Conservation (phyloP, 352 stramenopile species). For the Pythium sp. region DNA sequence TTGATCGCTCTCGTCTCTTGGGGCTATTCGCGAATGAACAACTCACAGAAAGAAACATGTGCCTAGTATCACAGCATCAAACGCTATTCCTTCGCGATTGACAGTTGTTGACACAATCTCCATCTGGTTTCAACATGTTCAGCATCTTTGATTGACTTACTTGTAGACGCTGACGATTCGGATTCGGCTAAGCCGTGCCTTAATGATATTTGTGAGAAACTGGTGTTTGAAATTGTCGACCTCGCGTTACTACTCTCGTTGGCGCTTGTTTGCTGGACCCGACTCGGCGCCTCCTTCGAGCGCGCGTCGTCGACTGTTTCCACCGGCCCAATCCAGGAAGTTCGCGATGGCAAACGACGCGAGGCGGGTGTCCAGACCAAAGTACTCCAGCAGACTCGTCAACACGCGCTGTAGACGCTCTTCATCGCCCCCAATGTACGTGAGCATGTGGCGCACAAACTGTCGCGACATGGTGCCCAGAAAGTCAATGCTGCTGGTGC, state of each 20-base stretch:
- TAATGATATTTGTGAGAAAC: not conserved
- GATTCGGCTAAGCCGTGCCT: not conserved
- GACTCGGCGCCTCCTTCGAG: constrained; percentile 2
- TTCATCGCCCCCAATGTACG: constrained; percentile 31
- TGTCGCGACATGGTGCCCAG: constrained; percentile 49
- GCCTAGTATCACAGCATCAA: no score
- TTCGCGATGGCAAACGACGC: constrained; percentile 45
- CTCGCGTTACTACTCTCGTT: constrained; percentile 17
- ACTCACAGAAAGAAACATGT: no score
- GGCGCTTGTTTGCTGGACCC: constrained; percentile 28
- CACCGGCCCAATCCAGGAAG: constrained; percentile 33
- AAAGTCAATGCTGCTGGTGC: constrained; percentile 43
- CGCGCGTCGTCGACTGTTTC: constrained; percentile 16
- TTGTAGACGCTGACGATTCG: not conserved
- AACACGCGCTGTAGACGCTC: constrained; percentile 36
- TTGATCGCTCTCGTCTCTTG: no score
- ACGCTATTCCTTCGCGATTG: no score
- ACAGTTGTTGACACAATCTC: no score
- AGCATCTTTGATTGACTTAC: not conserved
- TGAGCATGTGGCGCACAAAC: constrained; percentile 39
- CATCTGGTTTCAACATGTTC: no score
- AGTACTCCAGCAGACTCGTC: constrained; percentile 30
- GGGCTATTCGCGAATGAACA: no score
- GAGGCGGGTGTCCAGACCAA: constrained; percentile 42
- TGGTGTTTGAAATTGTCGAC: not conserved